Conservation (phyloP, 2,329 filamentous ascomycete genomes). For the Penicillium verrucosum region DNA sequence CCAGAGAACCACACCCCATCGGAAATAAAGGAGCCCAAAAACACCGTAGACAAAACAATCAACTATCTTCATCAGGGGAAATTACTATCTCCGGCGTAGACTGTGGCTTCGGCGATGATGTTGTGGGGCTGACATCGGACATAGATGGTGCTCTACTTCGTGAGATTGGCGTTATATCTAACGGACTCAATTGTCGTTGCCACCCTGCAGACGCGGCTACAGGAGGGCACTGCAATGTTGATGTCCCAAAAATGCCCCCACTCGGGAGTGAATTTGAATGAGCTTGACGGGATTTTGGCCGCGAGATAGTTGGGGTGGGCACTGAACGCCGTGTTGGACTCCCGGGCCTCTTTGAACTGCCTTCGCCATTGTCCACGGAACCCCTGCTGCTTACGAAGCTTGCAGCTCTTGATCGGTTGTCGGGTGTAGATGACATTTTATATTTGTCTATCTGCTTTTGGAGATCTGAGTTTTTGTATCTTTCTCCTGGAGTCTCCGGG, state of each 20-base stretch:
- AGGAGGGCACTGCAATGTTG: background rate
- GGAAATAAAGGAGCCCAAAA: background rate
- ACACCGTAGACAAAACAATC: background rate
- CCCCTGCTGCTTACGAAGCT: background rate
- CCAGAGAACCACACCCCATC: background rate
- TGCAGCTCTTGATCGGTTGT: constrained; percentile 13
- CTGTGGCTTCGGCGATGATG: background rate
- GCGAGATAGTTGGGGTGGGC: constrained; percentile 2
- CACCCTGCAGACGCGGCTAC: background rate
- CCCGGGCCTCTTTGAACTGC: constrained; percentile 5
- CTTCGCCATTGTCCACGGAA: constrained; percentile 16
- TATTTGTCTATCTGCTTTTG: constrained; percentile 35
- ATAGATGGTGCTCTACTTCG: background rate
- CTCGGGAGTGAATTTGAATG: constrained; percentile 14
- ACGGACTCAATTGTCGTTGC: background rate
- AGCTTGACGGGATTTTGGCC: background rate
- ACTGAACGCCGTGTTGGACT: constrained; percentile 8
- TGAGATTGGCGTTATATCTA: background rate
- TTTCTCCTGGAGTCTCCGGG: constrained; percentile 57
- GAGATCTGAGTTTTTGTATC: constrained; percentile 39
- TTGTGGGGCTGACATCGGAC: background rate
- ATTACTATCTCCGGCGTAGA: background rate
- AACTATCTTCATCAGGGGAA: background rate
- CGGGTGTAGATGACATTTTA: constrained; percentile 33
- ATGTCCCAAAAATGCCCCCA: background rate